Percentiles rank a stretch among this genome's conserved stretches.
phyloP scores from a whole-genome alignment of 352 stramenopile genomes.

The Phytopythium kandeliae region DNA sequence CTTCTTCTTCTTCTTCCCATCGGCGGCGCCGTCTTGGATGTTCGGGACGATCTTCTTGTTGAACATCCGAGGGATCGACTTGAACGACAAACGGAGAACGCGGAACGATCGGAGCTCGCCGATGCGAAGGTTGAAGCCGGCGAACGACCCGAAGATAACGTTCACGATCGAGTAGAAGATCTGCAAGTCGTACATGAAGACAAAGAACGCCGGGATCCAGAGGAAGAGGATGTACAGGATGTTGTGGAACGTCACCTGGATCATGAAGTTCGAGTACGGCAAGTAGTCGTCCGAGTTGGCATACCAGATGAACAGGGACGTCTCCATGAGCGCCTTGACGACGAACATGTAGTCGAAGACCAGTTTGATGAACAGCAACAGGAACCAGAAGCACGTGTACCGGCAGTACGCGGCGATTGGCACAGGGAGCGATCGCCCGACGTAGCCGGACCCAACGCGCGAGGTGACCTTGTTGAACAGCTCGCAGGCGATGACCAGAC shows the following conservation, averaged over 20 bases:
- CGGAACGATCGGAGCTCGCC: constrained; percentile 82
- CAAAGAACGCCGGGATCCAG: constrained; percentile 77
- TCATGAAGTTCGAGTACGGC: constrained; percentile 79
- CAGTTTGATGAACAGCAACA: constrained; percentile 70
- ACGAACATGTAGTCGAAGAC: constrained; percentile 86
- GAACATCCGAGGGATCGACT: constrained; percentile 82
- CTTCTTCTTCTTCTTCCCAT: constrained; percentile 66
- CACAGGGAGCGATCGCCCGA: constrained; percentile 70
- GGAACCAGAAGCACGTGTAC: constrained; percentile 81
- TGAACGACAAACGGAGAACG: constrained; percentile 77
- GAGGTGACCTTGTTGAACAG: constrained; percentile 71
- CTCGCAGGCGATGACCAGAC: constrained; percentile 51
- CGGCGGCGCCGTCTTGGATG: constrained; percentile 49
- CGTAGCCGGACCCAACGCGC: constrained; percentile 60
- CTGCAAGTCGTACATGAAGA: constrained; percentile 85
- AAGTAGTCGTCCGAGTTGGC: constrained; percentile 64
- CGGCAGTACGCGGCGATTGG: constrained; percentile 62
- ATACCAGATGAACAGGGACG: constrained; percentile 84
- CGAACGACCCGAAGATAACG: constrained; percentile 75
- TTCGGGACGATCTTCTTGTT: constrained; percentile 88
- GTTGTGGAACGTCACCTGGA: constrained; percentile 82
- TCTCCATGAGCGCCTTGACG: constrained; percentile 81
- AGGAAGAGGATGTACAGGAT: constrained; percentile 80
- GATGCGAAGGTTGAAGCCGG: constrained; percentile 81
- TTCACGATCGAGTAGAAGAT: constrained; percentile 83